These are phyloP conservation scores for Cunninghamia lanceolata DNA, from an alignment of 75 land plant genomes.

Conservation along the genomic window DNA sequence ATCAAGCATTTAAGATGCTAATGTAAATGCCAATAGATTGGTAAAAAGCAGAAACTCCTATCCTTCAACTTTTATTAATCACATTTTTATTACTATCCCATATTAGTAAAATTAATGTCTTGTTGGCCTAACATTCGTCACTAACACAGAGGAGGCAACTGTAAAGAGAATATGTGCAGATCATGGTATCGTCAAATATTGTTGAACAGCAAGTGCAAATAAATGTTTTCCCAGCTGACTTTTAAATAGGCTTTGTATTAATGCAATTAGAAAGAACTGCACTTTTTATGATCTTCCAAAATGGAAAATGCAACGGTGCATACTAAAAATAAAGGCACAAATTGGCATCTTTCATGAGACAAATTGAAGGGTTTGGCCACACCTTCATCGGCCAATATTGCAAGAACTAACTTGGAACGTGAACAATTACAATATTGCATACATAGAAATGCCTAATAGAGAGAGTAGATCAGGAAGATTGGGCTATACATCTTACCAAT, in stretches of 20 bases:
- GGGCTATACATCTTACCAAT: not conserved
- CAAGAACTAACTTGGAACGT: not conserved
- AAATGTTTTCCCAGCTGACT: not conserved
- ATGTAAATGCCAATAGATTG: not conserved
- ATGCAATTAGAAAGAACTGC: not conserved
- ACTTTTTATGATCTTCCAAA: not conserved
- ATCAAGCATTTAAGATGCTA: not conserved
- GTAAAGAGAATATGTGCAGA: not conserved
- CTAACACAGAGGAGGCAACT: not conserved
- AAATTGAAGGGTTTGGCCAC: not conserved
- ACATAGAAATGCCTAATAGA: not conserved
- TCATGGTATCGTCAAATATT: not conserved
- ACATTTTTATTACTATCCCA: not conserved
- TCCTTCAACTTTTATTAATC: not conserved
- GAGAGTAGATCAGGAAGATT: not conserved
- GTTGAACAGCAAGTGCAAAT: not conserved
- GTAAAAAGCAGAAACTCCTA: not conserved
- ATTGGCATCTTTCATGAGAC: not conserved
- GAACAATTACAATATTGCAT: not conserved
- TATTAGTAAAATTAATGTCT: not conserved
- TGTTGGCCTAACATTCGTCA: not conserved
- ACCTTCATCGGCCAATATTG: not conserved
- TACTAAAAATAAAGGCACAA: not conserved
- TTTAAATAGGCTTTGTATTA: not conserved
- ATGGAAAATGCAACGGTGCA: not conserved